A percentile compares a stretch with the other conserved stretches of the same genome.
Evolutionary conservation across 768 basidiomycete genomes (phyloP).

Genomic region (Mycena rosella): DNA sequence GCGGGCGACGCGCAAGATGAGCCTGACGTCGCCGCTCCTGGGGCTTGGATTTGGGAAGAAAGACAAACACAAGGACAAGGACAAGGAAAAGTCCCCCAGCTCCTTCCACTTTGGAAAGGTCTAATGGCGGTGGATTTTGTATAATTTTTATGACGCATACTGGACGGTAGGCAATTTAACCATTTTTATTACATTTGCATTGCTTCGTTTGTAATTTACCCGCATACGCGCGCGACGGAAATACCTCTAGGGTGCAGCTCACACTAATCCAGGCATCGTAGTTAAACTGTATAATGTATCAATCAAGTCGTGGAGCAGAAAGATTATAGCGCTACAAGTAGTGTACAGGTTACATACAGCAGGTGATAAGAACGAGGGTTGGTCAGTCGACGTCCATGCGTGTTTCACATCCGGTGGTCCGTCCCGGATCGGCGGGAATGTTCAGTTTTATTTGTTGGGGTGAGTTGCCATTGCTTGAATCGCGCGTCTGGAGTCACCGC

Average conservation of each 20-base stretch:
- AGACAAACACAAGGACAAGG: slow-evolving; percentile 64
- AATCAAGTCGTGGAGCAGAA: slow-evolving; percentile 14
- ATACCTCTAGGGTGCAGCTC: slow-evolving; percentile 35
- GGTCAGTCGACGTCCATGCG: slow-evolving; percentile 22
- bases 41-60: slow-evolving; percentile 69
- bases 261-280: slow-evolving; percentile 40
- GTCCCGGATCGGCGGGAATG: slow-evolving; percentile 32
- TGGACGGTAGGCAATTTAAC: slow-evolving; percentile 37
- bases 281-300: slow-evolving; percentile 41
- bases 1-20: slow-evolving; percentile 73
- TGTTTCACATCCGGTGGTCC: background rate
- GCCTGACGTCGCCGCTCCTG: slow-evolving; percentile 72
- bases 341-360: slow-evolving; percentile 3
- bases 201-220: slow-evolving; percentile 33
- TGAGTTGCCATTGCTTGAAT: slow-evolving; percentile 47
- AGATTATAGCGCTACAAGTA: background rate
- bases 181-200: slow-evolving; percentile 45
- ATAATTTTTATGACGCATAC: slow-evolving; percentile 22
- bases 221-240: slow-evolving; percentile 24
- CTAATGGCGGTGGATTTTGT: slow-evolving; percentile 16
- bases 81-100: slow-evolving; percentile 51
- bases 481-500: slow-evolving; percentile 44
- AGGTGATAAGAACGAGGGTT: background rate
- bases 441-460: slow-evolving; percentile 48
- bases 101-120: slow-evolving; percentile 35